Evolutionary conservation across 2,329 filamentous ascomycete species (phyloP), one percentile per base, ranked within the genome.

Genomic region (Botrytis elliptica): DNA sequence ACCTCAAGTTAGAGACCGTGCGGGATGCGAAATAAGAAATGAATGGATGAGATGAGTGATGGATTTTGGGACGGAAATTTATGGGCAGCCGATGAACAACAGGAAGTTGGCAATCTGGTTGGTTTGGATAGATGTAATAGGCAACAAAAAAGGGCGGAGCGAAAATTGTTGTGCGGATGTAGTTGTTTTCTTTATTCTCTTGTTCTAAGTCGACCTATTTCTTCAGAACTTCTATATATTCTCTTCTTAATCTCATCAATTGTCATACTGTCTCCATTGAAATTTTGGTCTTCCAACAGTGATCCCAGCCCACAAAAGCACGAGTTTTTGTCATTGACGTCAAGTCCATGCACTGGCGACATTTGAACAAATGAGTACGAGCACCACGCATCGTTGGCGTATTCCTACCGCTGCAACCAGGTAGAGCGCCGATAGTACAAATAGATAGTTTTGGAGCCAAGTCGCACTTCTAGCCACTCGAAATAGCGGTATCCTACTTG

Each of bases 81-180:
- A 57, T 29, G 14, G 62, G 38, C 25, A 20, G 38, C 38, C 38
- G 40, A 18, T n/a, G 64, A 20, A 29, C 36, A n/a, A 22, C 36
- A 42, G 38, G 10, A 33, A 59, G 49, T 68, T 69, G 66, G 66
- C 38, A 69, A 33, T 69, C 38, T 59, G n/a, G 38, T n/a, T 66
- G 64, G 29, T 14, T 57, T 57, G 66, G 36, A 69, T 25, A 66
- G 64, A 29, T 66, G 44, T 66, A 38, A 57, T 57, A 25, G 4
- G 49, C 12, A 42, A 42, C 46, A 55, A 55, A 67, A 52, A 42
- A n/a, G 65, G 65, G 46, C 7, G 7, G 7, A 57, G 25, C 42
- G 25, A 16, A 52, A 52, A 42, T 49, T n/a, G 33, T 25, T 57
- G 25, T 55, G 66, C 42, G 29, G 38, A 42, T 57, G 25, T n/a